Conservation (phyloP, 805 yeast species). For the Kazachstania taianensis region DNA sequence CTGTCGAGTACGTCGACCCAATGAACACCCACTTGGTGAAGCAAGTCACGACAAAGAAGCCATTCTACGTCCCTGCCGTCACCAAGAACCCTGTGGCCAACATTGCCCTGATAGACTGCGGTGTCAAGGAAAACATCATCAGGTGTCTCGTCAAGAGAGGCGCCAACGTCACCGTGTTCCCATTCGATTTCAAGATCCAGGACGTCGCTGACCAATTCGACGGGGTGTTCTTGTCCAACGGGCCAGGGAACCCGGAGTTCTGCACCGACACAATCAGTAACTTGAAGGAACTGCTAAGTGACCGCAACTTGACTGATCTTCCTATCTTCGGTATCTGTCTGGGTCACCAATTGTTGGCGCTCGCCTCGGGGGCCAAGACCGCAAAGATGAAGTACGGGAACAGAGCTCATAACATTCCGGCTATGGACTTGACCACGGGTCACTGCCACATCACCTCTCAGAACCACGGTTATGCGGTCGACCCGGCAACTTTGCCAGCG, state of each 20-base stretch:
- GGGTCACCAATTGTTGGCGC: conserved; percentile 93
- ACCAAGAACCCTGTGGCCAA: conserved; percentile 39
- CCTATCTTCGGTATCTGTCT: conserved; percentile 97
- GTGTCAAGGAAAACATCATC: conserved; percentile 94
- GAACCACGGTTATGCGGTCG: conserved; percentile 98
- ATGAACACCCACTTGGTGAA: conserved; percentile 82
- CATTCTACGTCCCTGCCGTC: conserved; percentile 74
- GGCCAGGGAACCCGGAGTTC: conserved; percentile 97
- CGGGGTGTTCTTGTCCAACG: conserved; percentile 89
- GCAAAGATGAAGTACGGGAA: conserved; percentile 93
- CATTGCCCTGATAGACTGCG: conserved; percentile 93
- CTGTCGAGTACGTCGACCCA: conserved; percentile 70
- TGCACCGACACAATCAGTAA: conserved; percentile 69
- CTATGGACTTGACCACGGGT: conserved; percentile 80
- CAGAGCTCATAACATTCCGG: conserved; percentile 98
- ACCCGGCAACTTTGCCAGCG: conserved; percentile 58
- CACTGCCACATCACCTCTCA: conserved; percentile 97
- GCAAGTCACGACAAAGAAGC: conserved; percentile 90
- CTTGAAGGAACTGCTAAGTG: conserved; percentile 60
- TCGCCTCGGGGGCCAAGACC: conserved; percentile 91
- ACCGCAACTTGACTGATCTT: conserved; percentile 42
- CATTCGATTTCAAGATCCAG: conserved; percentile 88
- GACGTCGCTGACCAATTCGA: conserved; percentile 86
- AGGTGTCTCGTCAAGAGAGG: conserved; percentile 92
- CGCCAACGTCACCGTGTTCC: conserved; percentile 92